Base-by-base conservation (phyloP, 1,139 yeast genomes). In the Eremothecium gossypii region DNA sequence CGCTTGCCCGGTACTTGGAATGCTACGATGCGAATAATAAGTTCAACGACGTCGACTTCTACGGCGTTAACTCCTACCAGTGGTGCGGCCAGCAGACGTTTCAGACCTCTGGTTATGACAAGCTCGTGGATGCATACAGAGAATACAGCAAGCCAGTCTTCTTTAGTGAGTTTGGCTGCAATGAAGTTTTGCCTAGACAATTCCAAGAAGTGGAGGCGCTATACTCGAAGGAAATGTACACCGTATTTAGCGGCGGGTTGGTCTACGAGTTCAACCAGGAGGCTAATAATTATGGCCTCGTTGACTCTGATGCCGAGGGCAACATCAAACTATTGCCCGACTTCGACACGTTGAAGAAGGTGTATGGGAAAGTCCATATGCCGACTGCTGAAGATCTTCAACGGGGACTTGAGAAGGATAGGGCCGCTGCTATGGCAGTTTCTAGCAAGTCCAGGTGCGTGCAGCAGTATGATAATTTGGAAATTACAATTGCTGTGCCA, bases 1-100 rank as follows among this genome's bases (percentile, higher is more conserved):
- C 95, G 0, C 68, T 87, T 42, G 85, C 96, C 3, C 72, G 77
- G 47, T 91, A 86, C 58, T 72, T 91, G 49, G 91, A 83, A 57
- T 91, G 97, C 58, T 74, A 75, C 33, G 79, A 75, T 11, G 57
- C 59, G 9, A 71, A 70, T n/a, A 64, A 70, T 0, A 44, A 53
- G 4, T 58, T 62, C 10, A 79, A 83, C 39, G 66, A 81, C 1
- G 84, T 86, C 27, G 98, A 91, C 60, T 91, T 91, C 58, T 89
- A 86, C 64, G 98, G 98, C 4, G 89, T 91, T 42, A 91, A 91
- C 61, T 81, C 95, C 1, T 91, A 91, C 62, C 95, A 87, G 60
- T 91, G 98, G 98, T 91, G 98, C 67, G 98, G 98, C 5, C 74
- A 77, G 38, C 91, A 85, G 54, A 80, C 93, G 2, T 83, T 84